Conservation (phyloP, 176 grass and related monocot species). For the Aechmea fasciata region DNA sequence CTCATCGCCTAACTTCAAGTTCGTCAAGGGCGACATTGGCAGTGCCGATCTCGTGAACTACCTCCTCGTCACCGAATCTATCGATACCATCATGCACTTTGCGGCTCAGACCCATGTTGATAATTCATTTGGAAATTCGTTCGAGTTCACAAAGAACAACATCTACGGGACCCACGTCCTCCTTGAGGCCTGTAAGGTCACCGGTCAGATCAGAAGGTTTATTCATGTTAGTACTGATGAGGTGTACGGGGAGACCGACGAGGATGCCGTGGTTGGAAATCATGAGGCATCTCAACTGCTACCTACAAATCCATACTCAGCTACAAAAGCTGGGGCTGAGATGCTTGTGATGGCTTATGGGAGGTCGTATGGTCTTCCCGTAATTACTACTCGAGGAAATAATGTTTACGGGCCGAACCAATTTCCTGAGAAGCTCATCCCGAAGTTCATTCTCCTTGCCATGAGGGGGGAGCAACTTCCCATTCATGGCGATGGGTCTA, state of each 20-base stretch:
- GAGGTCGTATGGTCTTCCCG: conserved; percentile 51
- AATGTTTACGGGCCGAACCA: conserved; percentile 79
- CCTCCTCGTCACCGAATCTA: conserved; percentile 59
- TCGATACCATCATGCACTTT: conserved; percentile 86
- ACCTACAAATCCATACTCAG: conserved; percentile 68
- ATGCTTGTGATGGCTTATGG: conserved; percentile 37
- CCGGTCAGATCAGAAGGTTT: conserved; percentile 64
- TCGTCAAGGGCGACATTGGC: conserved; percentile 82
- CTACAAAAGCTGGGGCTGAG: conserved; percentile 65
- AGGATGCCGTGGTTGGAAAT: no score
- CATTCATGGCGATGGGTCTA: conserved; percentile 70
- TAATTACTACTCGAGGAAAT: conserved; percentile 70
- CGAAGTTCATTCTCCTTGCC: conserved; percentile 64
- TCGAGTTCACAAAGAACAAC: conserved; percentile 85
- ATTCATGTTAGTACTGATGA: conserved; percentile 70
- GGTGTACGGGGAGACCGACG: no score
- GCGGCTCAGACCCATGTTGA: conserved; percentile 83
- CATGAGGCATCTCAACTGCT: no score
- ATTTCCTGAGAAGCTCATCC: conserved; percentile 82
- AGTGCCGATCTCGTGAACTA: conserved; percentile 79
- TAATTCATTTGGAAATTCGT: conserved; percentile 81
- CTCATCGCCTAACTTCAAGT: conserved; percentile 52
- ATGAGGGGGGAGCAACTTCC: conserved; percentile 53
- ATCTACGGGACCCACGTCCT: conserved; percentile 77
- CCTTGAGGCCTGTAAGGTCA: conserved; percentile 78